Evolutionary conservation across 352 stramenopile genomes (phyloP).

Genomic region (Pelagophyceae sp.): DNA sequence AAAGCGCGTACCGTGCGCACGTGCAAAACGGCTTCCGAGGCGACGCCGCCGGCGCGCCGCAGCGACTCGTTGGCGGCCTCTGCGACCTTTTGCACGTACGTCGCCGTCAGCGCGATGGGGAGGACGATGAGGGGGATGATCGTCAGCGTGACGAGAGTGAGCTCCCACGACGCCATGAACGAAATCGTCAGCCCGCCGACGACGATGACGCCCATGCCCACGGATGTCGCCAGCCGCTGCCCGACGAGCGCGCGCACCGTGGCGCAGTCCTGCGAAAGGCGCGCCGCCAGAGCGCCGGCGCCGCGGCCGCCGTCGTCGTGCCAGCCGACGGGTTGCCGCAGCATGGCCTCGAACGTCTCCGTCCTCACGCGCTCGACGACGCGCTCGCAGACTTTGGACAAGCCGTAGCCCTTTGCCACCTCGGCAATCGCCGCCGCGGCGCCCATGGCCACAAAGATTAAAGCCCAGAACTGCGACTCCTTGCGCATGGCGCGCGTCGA

Average conservation of each 20-base stretch:
- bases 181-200: background rate
- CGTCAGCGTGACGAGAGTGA: constrained; percentile 11
- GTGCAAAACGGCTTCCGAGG: constrained; percentile 24
- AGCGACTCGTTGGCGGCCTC: constrained; percentile 1
- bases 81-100: background rate
- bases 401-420: background rate
- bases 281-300: constrained; percentile 48
- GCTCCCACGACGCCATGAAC: constrained; percentile 11
- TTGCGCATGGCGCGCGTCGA: background rate
- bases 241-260: constrained; percentile 53
- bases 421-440: background rate
- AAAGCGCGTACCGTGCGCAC: constrained; percentile 32
- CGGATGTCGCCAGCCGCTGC: constrained; percentile 28
- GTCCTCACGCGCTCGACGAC: background rate
- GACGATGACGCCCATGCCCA: constrained; percentile 15
- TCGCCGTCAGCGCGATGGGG: constrained; percentile 1
- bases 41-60: background rate
- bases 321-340: constrained; percentile 52
- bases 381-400: background rate
- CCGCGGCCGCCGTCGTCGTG: background rate
- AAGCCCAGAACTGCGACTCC: constrained; percentile 8
- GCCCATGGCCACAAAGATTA: constrained; percentile 11
- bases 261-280: constrained; percentile 53
- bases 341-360: constrained; percentile 36
- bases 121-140: constrained; percentile 35